Conservation (phyloP, 495 filamentous ascomycete species). For the Annulohypoxylon moriforme region DNA sequence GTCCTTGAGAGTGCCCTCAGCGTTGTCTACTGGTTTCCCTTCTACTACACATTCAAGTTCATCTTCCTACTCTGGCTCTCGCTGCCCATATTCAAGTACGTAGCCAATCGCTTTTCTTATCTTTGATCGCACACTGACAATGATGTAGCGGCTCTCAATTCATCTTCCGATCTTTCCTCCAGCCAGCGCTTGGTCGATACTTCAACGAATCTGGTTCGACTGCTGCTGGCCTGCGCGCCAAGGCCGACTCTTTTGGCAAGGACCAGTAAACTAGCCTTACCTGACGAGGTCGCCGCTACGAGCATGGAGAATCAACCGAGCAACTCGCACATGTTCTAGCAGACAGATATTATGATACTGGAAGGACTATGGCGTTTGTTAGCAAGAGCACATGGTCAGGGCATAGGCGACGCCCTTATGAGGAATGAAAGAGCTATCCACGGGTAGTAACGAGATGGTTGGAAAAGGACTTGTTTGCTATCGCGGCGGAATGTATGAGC, state of each 20-base stretch:
- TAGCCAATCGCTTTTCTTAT: constrained; percentile 28
- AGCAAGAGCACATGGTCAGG: background rate
- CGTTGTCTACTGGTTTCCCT: constrained; percentile 99
- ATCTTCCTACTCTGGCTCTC: constrained; percentile 95
- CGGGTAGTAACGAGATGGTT: constrained; percentile 15
- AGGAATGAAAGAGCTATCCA: constrained; percentile 18
- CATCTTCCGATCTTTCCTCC: constrained; percentile 95
- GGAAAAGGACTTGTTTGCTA: constrained; percentile 24
- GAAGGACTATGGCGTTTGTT: constrained; percentile 18
- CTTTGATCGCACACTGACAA: constrained; percentile 28
- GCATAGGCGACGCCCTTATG: background rate
- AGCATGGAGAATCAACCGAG: constrained; percentile 28
- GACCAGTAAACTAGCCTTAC: constrained; percentile 59
- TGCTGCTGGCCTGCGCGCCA: constrained; percentile 88
- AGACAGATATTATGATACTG: constrained; percentile 21
- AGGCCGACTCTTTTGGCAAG: constrained; percentile 80
- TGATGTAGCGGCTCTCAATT: constrained; percentile 87
- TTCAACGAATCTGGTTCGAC: constrained; percentile 79
- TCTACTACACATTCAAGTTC: constrained; percentile 99
- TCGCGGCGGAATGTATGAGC: constrained; percentile 8
- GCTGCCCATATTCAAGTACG: constrained; percentile 91
- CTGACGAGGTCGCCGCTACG: constrained; percentile 13
- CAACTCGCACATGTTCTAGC: constrained; percentile 33
- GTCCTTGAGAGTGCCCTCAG: constrained; percentile 92
- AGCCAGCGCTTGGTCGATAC: constrained; percentile 90